Conservation (phyloP, 352 stramenopile genomes). For the Globisporangium cylindrosporum region DNA sequence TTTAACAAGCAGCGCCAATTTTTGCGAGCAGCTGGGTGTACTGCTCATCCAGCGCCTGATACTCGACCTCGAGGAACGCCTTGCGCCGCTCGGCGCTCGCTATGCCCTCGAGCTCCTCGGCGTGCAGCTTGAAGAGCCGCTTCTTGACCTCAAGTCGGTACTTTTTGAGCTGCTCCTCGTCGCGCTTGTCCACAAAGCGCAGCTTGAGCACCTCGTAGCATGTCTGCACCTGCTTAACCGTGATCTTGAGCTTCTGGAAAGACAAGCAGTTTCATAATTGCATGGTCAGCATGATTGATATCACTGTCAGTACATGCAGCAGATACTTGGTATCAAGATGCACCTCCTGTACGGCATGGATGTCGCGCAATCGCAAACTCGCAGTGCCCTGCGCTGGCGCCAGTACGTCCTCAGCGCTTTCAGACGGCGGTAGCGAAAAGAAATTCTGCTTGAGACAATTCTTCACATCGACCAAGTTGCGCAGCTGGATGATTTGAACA, state of each 20-base stretch:
- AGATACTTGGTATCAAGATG: constrained; percentile 4
- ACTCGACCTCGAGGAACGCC: constrained; percentile 73
- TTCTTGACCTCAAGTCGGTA: constrained; percentile 83
- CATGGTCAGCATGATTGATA: neutral
- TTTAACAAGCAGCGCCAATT: constrained; percentile 8
- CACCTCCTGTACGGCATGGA: constrained; percentile 63
- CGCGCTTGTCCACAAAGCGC: constrained; percentile 39
- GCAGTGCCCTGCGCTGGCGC: constrained; percentile 34
- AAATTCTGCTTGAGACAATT: constrained; percentile 56
- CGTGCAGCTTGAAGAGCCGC: constrained; percentile 64
- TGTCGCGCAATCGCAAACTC: constrained; percentile 40
- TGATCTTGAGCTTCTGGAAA: constrained; percentile 67
- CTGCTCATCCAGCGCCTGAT: constrained; percentile 41
- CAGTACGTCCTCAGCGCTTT: constrained; percentile 14
- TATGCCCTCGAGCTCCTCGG: constrained; percentile 76
- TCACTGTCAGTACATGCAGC: neutral
- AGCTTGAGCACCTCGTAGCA: constrained; percentile 82
- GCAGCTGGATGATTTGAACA: constrained; percentile 42
- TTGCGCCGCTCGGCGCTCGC: constrained; percentile 64
- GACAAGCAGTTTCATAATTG: neutral
- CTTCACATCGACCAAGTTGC: constrained; percentile 68
- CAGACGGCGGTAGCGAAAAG: constrained; percentile 46
- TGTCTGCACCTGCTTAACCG: constrained; percentile 68
- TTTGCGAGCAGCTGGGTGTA: constrained; percentile 47
- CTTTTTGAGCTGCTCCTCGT: constrained; percentile 57